A percentile compares a stretch with the other conserved stretches of the same genome.
phyloP scores from a whole-genome alignment of 768 basidiomycete species.

The Trametes elegans region DNA sequence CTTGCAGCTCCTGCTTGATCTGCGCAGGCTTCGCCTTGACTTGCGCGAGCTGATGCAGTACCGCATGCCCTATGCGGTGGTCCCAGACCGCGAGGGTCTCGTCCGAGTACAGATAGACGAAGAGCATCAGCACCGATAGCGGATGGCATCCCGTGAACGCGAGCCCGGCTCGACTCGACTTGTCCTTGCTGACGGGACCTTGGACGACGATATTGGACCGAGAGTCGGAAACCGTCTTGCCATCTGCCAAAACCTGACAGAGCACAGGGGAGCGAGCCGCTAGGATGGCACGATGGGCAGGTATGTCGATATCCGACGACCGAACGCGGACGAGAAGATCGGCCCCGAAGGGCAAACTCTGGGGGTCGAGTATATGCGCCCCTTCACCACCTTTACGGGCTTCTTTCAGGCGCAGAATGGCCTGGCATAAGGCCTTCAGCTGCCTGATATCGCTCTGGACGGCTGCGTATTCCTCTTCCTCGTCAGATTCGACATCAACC shows the following conservation, averaged over 20 bases:
- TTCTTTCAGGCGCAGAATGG: slow-evolving; percentile 11
- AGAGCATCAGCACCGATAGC: slow-evolving; percentile 67
- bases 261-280: slow-evolving; percentile 55
- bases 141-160: slow-evolving; percentile 56
- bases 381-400: slow-evolving; percentile 10
- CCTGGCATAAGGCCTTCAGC: slow-evolving; percentile 24
- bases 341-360: slow-evolving; percentile 45
- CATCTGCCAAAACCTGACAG: slow-evolving; percentile 39
- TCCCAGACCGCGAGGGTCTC: slow-evolving; percentile 84
- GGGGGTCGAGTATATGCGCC: not conserved
- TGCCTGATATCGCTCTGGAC: slow-evolving; percentile 37
- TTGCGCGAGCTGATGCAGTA: slow-evolving; percentile 39
- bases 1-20: slow-evolving; percentile 63
- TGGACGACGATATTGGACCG: slow-evolving; percentile 33
- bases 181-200: slow-evolving; percentile 2
- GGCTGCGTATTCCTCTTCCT: slow-evolving; percentile 29
- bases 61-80: slow-evolving; percentile 48
- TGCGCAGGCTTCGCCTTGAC: slow-evolving; percentile 42
- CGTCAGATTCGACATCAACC: slow-evolving; percentile 15
- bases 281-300: slow-evolving; percentile 67
- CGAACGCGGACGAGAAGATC: slow-evolving; percentile 57
- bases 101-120: slow-evolving; percentile 90
- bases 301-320: slow-evolving; percentile 42
- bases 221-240: slow-evolving; percentile 29
- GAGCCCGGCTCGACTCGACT: slow-evolving; percentile 26